Base-by-base conservation (phyloP, 192 early-diverging fungal genomes). In the Borealophlyctis nickersoniae region DNA sequence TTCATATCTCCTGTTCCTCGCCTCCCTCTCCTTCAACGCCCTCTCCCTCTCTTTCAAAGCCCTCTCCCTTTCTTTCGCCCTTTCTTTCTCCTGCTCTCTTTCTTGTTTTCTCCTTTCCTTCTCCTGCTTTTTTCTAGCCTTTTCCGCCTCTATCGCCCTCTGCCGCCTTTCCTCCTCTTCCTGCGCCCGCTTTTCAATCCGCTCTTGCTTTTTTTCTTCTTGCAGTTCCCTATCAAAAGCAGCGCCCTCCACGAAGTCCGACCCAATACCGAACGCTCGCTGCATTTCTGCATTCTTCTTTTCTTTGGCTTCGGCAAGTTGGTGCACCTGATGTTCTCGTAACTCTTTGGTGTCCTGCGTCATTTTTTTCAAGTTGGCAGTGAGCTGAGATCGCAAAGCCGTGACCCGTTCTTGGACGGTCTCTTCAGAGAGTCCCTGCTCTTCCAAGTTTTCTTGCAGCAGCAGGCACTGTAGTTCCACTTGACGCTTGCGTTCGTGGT, bases 401-500 rank as follows among this genome's bases (percentile, higher is more conserved):
- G 78, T 59, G 0, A 96, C 86, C 56, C 82, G 73, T 23, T 66
- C 61, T 52, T 90, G 89, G 31, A 94, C 74, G 22, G 86, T 86
- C 0, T 80, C 86, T 24, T 91, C 88, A 33, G 57, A 30, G 14
- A 86, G 11, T 49, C 87, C 88, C 45, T 90, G 70, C 14, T 84
- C 88, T 58, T 93, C 93, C 14, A 96, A 83, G 61, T 89, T 64
- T 49, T 91, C 83, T 70, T 83, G 81, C n/a, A 96, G 75, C 71
- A 81, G 76, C 31, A 94, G 72, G 69, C 92, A 95, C 55, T 84
- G 45, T 36, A 98, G 75, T 62, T 98, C 96, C 1, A 96, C 74
- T 61, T 89, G 81, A 9, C 96, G 84, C 73, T 94, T 94, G 27
- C 79, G 83, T 55, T 96, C 90, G 57, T 98, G 96, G 29, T 82